Base-by-base conservation (phyloP, 2,329 filamentous ascomycete species). In the Emmonsiellopsis sp. region DNA sequence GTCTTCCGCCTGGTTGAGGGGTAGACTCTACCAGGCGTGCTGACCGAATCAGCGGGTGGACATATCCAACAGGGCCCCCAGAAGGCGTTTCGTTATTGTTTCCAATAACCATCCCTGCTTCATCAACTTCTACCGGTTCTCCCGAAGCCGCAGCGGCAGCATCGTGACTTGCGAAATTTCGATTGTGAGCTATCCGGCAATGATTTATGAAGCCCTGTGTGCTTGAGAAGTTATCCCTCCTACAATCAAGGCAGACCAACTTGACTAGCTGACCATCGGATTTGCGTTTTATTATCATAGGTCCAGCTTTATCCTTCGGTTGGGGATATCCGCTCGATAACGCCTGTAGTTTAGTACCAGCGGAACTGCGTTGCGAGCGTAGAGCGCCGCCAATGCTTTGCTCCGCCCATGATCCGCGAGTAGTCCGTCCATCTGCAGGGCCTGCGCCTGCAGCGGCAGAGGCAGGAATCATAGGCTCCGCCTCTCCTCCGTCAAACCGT, bases 151-250 rank as follows among this genome's bases (percentile, higher is more conserved):
- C 79, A 35, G 92, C 93, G 57, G 93, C 93, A 64, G 91, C 89
- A 69, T 97, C 92, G 65, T 98, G 93, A 62, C 89, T 96, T 73
- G 95, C 92, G 76, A 91, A 97, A 59, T 94, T 90, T 55, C 89
- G 81, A 67, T 86, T 87, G 72, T 98, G 93, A 30, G 91, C 90
- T 63, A 98, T 97, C 54, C 93, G 89, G 68, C 92, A 97, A 67
- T 98, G 93, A 66, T 98, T 98, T 74, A 98, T 93, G 72, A 97
- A 97, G n/a, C 93, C 93, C 70, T 97, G 93, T 0, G 91, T 94
- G 73, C 91, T 97, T 53, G 87, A 91, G 66, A 97, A 97, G 69
- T 96, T 89, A 67, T 89, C 88, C 58, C 92, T 81, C 49, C 89
- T 80, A 70, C 93, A 97, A 68, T 93, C 87, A 55, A 87, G 73